phyloP scores from a whole-genome alignment of 2,329 filamentous ascomycete species.

The Aspergillus sp. region DNA sequence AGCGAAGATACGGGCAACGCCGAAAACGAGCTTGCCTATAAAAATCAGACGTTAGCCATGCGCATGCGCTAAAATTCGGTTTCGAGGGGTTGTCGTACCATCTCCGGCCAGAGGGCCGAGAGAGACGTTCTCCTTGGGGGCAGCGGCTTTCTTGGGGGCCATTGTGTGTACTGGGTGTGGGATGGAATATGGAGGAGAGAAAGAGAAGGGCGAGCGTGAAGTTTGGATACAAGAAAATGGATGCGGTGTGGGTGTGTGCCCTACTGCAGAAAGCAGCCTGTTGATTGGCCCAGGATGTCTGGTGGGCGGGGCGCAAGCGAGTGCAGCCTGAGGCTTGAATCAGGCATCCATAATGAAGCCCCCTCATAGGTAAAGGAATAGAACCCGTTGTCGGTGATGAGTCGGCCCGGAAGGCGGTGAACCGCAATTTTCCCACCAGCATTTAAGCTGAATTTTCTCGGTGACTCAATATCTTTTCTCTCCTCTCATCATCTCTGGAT shows the following conservation, averaged over 20 bases:
- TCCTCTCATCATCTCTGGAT: not conserved
- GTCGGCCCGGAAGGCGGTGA: slow-evolving; percentile 32
- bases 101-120: slow-evolving; percentile 95
- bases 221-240: slow-evolving; percentile 24
- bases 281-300: slow-evolving; percentile 27
- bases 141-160: slow-evolving; percentile 82
- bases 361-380: not conserved
- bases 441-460: slow-evolving; percentile 23
- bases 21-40: slow-evolving; percentile 91
- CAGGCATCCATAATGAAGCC: not conserved
- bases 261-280: slow-evolving; percentile 21
- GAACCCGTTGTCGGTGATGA: not conserved
- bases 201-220: slow-evolving; percentile 15
- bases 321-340: slow-evolving; percentile 16
- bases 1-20: slow-evolving; percentile 96
- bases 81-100: slow-evolving; percentile 57
- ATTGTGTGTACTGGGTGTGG: slow-evolving; percentile 60
- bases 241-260: slow-evolving; percentile 35
- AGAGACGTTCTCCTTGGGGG: slow-evolving; percentile 93
- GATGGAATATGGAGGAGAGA: slow-evolving; percentile 40
- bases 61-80: not conserved
- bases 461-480: not conserved
- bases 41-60: slow-evolving; percentile 10
- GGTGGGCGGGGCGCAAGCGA: slow-evolving; percentile 26
- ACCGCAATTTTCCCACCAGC: slow-evolving; percentile 14